These are phyloP conservation scores for Talaromyces borbonicus DNA, from an alignment of 495 filamentous ascomycete species.

Conservation along the genomic window DNA sequence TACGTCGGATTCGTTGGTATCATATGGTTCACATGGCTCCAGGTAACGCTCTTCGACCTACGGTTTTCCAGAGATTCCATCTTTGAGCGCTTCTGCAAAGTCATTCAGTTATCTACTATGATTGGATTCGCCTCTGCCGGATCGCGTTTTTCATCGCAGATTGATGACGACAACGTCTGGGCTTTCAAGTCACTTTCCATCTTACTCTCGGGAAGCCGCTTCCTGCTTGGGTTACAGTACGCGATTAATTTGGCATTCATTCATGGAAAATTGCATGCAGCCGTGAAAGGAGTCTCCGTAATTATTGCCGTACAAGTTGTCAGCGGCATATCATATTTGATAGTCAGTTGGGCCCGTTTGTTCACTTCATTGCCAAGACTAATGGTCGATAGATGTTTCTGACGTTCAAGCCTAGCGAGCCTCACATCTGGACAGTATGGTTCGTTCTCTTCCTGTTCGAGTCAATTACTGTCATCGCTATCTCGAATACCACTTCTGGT, in stretches of 20 bases:
- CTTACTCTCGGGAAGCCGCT: slow-evolving; percentile 49
- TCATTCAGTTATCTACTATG: slow-evolving; percentile 52
- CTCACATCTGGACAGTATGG: slow-evolving; percentile 46
- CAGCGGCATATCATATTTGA: slow-evolving; percentile 38
- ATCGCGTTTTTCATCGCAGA: slow-evolving; percentile 39
- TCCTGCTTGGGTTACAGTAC: slow-evolving; percentile 50
- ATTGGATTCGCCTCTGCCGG: slow-evolving; percentile 55
- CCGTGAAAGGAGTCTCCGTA: slow-evolving; percentile 23
- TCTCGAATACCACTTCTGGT: slow-evolving; percentile 43
- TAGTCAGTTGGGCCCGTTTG: slow-evolving; percentile 24
- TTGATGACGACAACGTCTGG: slow-evolving; percentile 33
- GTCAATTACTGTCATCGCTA: slow-evolving; percentile 40
- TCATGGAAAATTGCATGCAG: slow-evolving; percentile 23
- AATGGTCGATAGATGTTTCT: slow-evolving; percentile 26
- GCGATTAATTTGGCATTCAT: slow-evolving; percentile 37
- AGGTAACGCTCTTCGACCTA: slow-evolving; percentile 58
- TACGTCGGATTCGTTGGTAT: slow-evolving; percentile 58
- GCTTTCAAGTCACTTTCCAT: slow-evolving; percentile 40
- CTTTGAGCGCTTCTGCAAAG: slow-evolving; percentile 55
- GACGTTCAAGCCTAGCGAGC: slow-evolving; percentile 21
- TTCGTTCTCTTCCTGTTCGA: slow-evolving; percentile 49
- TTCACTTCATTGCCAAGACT: background rate
- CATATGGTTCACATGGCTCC: slow-evolving; percentile 66
- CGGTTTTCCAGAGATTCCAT: slow-evolving; percentile 60
- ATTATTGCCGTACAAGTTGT: slow-evolving; percentile 35